Evolutionary conservation across 805 yeast species (phyloP).

Genomic region (Tetrapisispora namnaoensis): DNA sequence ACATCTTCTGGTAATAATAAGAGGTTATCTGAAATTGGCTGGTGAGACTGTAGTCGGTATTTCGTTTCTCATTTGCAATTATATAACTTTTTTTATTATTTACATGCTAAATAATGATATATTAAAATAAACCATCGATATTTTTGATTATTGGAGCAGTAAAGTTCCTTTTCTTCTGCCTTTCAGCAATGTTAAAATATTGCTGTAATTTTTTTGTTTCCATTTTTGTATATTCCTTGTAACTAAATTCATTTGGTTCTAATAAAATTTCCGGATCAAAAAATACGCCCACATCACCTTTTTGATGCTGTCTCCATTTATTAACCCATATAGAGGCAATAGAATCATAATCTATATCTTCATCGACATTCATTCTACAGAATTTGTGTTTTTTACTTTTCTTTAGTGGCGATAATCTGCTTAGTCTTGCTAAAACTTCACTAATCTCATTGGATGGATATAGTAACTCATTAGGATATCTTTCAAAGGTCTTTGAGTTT

Average conservation of each 20-base stretch:
- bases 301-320: constrained; percentile 47
- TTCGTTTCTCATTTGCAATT: neutral
- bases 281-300: constrained; percentile 35
- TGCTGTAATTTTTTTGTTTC: constrained; percentile 1
- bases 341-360: constrained; percentile 42
- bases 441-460: constrained; percentile 67
- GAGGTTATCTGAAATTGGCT: constrained; percentile 40
- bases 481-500: constrained; percentile 8
- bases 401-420: constrained; percentile 23
- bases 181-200: neutral
- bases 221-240: constrained; percentile 6
- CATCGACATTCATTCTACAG: constrained; percentile 14
- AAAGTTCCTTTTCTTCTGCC: neutral
- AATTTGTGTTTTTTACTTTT: constrained; percentile 24
- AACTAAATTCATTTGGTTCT: constrained; percentile 12
- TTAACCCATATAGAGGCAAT: constrained; percentile 57
- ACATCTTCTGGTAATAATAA: constrained; percentile 28
- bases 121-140: neutral
- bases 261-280: constrained; percentile 21
- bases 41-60: constrained; percentile 26
- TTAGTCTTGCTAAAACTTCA: constrained; percentile 36
- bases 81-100: neutral
- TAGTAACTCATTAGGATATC: constrained; percentile 10
- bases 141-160: neutral
- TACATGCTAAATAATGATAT: neutral